Base-by-base conservation (phyloP, 2,329 filamentous ascomycete species). In the Coniochaeta sp. region DNA sequence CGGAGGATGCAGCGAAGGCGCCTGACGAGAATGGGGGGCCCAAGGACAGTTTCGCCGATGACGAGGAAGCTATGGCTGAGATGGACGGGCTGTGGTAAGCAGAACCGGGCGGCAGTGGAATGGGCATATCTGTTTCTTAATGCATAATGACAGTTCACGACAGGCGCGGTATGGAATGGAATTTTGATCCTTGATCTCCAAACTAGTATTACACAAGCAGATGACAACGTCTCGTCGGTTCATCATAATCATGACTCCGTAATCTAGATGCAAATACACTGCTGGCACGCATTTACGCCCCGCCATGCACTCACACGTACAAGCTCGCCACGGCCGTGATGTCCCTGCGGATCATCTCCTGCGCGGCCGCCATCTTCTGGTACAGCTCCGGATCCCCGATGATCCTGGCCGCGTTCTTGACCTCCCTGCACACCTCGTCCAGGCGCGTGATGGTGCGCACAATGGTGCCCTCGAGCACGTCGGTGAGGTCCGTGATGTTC, bases 301-400 rank as follows among this genome's bases (percentile, higher is more conserved):
- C n/a, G n/a, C n/a, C n/a, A n/a, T n/a, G 42, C 19, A 47, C n/a
- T 22, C 9, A 96, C 89, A 96, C 93, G 71, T 96, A 96, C 70
- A 96, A 75, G 72, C 88, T 91, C 16, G 92, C 91, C 42, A 93
- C 91, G 19, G 93, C 93, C 24, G 91, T 96, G 59, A 96, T 95
- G 73, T 97, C 95, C 69, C 95, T 80, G 82, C 96, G 96, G 72
- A 99, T 99, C 83, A 97, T 84, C 80, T 99, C 95, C 82, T 98
- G 93, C 66, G 93, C 96, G 64, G 87, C 87, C 77, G 96, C 89
- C 93, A 99, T 99, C 83, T 99, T 99, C 66, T 88, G 86, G 73
- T 96, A 97, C 66, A 99, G 77, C 60, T 89, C 89, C 3, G 95
- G 95, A 72, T 99, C 95, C 26, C 95, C 95, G 66, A 99, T 93